These are phyloP conservation scores for Fusarium neocosmosporiellum DNA, from an alignment of 2,329 filamentous ascomycete species.

Conservation along the genomic window DNA sequence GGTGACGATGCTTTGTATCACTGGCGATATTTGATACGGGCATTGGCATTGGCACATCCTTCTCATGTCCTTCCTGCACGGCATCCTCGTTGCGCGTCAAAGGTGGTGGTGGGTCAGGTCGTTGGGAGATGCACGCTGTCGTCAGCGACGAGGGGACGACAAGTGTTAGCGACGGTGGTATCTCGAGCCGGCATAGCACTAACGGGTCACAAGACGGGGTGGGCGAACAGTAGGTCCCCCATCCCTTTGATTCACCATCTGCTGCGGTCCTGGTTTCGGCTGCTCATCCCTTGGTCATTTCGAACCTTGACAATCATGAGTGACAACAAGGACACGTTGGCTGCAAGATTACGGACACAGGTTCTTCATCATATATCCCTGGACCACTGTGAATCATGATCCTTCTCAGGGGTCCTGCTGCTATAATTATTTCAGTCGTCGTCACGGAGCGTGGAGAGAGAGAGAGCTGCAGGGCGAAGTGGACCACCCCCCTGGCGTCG, in stretches of 20 bases:
- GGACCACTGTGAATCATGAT: not conserved
- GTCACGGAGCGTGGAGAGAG: not conserved
- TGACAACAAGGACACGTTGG: not conserved
- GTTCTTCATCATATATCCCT: not conserved
- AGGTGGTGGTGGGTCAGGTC: constrained; percentile 16
- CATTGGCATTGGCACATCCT: not conserved
- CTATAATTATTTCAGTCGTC: not conserved
- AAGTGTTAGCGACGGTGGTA: constrained; percentile 17
- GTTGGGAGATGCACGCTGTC: constrained; percentile 31
- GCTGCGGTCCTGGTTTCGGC: constrained; percentile 13
- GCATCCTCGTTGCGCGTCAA: not conserved
- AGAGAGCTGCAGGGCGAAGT: constrained; percentile 10
- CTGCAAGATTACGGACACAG: constrained; percentile 7
- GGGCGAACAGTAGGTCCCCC: constrained; percentile 1
- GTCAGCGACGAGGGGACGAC: constrained; percentile 10
- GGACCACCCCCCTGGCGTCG: not conserved
- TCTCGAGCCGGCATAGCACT: not conserved
- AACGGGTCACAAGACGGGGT: constrained; percentile 25
- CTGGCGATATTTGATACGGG: not conserved
- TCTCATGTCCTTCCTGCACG: not conserved
- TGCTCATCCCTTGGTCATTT: constrained; percentile 2
- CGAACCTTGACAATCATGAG: not conserved
- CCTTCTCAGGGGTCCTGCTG: constrained; percentile 15
- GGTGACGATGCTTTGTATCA: not conserved
- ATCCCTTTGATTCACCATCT: constrained; percentile 12